phyloP scores from a whole-genome alignment of 371 early-diverging fungal genomes.

The Ordospora colligata region DNA sequence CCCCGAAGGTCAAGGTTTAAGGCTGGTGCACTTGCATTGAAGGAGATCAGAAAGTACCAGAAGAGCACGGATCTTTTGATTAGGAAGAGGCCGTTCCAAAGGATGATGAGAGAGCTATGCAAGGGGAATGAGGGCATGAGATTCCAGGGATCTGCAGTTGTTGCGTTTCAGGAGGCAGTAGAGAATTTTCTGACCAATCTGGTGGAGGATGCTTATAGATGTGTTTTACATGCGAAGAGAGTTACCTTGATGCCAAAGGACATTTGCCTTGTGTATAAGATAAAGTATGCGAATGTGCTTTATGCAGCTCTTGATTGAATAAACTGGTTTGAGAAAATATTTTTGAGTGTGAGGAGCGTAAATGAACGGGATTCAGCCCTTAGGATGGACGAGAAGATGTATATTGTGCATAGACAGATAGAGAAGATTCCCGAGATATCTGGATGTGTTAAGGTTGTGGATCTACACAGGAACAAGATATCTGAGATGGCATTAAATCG shows the following conservation, averaged over 20 bases:
- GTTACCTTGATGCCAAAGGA: constrained; percentile 81
- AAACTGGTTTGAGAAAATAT: background rate
- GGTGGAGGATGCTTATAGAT: constrained; percentile 77
- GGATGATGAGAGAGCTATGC: constrained; percentile 63
- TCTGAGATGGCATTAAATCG: constrained; percentile 7
- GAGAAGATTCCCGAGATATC: constrained; percentile 16
- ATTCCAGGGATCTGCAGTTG: constrained; percentile 66
- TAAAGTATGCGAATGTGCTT: constrained; percentile 63
- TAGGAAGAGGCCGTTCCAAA: constrained; percentile 69
- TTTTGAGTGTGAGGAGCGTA: background rate
- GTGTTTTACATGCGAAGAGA: constrained; percentile 82
- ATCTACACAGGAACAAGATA: constrained; percentile 37
- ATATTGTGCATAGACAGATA: constrained; percentile 16
- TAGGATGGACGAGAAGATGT: background rate
- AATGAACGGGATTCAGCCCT: background rate
- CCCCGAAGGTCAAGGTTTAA: constrained; percentile 62
- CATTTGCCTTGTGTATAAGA: constrained; percentile 75
- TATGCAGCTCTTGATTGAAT: constrained; percentile 28
- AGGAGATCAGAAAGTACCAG: constrained; percentile 68
- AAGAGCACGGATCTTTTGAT: constrained; percentile 66
- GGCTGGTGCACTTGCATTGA: constrained; percentile 66
- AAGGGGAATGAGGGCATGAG: constrained; percentile 61
- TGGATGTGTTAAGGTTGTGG: background rate
- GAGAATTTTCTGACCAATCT: constrained; percentile 75
- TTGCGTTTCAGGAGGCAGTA: constrained; percentile 76